A percentile compares a stretch with the other conserved stretches of the same genome.
These are phyloP conservation scores for Ceriops decandra DNA, from an alignment of 345 rosid species.

Conservation along the genomic window DNA sequence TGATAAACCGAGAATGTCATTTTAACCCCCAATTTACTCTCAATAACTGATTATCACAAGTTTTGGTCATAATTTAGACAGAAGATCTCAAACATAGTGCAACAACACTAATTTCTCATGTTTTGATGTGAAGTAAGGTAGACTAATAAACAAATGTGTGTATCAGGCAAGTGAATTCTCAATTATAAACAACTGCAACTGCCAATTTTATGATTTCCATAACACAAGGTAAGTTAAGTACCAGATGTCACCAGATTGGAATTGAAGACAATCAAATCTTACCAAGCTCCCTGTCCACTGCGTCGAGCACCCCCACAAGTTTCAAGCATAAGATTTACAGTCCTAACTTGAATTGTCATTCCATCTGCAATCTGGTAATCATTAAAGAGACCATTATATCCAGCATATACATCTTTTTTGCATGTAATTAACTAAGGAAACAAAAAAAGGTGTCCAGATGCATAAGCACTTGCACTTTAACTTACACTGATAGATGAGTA, in stretches of 20 bases:
- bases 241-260: neutral
- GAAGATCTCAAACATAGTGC: no score
- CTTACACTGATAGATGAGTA: neutral
- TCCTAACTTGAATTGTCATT: conserved; percentile 82
- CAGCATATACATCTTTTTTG: conserved; percentile 4
- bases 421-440: neutral
- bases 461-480: conserved; percentile 3
- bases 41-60: neutral
- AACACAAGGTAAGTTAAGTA: neutral
- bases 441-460: neutral
- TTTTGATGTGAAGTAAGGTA: neutral
- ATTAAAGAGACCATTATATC: conserved; percentile 12
- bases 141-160: neutral
- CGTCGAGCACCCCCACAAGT: conserved; percentile 66
- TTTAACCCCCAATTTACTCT: no score
- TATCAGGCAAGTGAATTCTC: conserved; percentile 4
- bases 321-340: conserved; percentile 93
- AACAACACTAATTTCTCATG: no score
- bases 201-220: neutral
- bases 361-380: conserved; percentile 94
- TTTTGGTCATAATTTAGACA: no score
- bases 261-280: conserved; percentile 20
- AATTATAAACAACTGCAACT: no score
- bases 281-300: conserved; percentile 91
- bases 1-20: neutral